Evolutionary conservation across 331 rosid species (phyloP).

Genomic region (Cydonia oblonga): DNA sequence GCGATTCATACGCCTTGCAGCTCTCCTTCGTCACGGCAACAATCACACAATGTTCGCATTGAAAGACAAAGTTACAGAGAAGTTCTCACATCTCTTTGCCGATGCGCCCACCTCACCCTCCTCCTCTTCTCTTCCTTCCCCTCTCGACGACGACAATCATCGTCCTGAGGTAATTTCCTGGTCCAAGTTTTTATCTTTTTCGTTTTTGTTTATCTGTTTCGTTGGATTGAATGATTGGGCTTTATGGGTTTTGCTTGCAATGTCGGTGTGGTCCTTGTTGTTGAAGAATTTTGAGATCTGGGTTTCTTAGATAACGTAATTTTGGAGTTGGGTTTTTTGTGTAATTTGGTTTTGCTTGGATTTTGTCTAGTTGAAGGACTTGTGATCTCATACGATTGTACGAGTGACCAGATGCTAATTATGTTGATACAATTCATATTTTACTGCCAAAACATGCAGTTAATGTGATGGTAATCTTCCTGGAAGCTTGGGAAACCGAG

Average conservation of each 20-base stretch:
- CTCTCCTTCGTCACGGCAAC: background rate
- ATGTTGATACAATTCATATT: background rate
- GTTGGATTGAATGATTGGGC: slow-evolving; percentile 1
- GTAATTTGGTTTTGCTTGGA: background rate
- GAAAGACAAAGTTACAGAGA: slow-evolving; percentile 57
- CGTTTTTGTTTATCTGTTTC: background rate
- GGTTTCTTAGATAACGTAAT: background rate
- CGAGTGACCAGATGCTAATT: background rate
- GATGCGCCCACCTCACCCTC: slow-evolving; percentile 32
- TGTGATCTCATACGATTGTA: background rate
- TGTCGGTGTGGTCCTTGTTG: background rate
- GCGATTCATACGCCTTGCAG: background rate
- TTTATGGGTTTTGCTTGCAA: slow-evolving; percentile 10
- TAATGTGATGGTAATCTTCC: background rate
- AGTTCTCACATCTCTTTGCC: slow-evolving; percentile 46
- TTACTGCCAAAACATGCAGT: background rate
- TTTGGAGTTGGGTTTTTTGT: background rate
- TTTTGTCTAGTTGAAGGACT: background rate
- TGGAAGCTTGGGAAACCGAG: background rate
- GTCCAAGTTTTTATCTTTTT: background rate
- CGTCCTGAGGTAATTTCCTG: slow-evolving; percentile 29
- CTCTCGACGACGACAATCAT: slow-evolving; percentile 9
- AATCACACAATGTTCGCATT: slow-evolving; percentile 44
- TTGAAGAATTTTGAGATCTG: slow-evolving; percentile 16
- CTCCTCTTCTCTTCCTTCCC: slow-evolving; percentile 13